Percentiles rank a stretch among this genome's conserved stretches.
phyloP scores from a whole-genome alignment of 2,329 filamentous ascomycete genomes.

The Monosporascus sp. region DNA sequence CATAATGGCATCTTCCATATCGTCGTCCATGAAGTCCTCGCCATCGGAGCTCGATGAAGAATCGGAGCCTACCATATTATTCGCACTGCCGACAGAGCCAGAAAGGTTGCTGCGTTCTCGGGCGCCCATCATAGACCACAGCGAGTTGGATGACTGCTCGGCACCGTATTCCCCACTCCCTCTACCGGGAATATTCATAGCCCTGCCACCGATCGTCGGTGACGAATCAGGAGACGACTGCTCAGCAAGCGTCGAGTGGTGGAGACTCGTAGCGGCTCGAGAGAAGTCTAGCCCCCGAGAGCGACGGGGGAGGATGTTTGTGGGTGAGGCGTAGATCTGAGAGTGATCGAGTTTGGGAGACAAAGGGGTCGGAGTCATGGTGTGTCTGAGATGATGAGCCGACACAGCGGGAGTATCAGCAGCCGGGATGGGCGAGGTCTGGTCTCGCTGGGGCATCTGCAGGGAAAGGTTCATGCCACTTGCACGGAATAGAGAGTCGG shows the following conservation, averaged over 20 bases:
- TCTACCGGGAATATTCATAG: constrained; percentile 56
- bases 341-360: constrained; percentile 83
- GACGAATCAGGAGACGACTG: constrained; percentile 85
- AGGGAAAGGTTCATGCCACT: constrained; percentile 46
- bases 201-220: constrained; percentile 68
- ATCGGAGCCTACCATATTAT: constrained; percentile 70
- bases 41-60: constrained; percentile 70
- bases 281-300: constrained; percentile 92
- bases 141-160: constrained; percentile 63
- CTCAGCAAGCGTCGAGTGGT: constrained; percentile 91
- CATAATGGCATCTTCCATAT: constrained; percentile 74
- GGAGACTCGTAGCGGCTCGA: constrained; percentile 84
- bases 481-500: constrained; percentile 56
- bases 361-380: constrained; percentile 52
- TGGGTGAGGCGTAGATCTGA: constrained; percentile 80
- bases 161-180: constrained; percentile 44
- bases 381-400: neutral
- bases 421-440: constrained; percentile 26
- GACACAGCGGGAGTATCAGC: constrained; percentile 20
- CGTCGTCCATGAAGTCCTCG: constrained; percentile 65
- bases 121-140: constrained; percentile 67
- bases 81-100: constrained; percentile 75
- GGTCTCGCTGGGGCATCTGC: constrained; percentile 58
- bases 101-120: constrained; percentile 69
- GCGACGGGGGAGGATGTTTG: constrained; percentile 80